Conservation (phyloP, 1,139 yeast species). For the Nakaseomyces delphensis region DNA sequence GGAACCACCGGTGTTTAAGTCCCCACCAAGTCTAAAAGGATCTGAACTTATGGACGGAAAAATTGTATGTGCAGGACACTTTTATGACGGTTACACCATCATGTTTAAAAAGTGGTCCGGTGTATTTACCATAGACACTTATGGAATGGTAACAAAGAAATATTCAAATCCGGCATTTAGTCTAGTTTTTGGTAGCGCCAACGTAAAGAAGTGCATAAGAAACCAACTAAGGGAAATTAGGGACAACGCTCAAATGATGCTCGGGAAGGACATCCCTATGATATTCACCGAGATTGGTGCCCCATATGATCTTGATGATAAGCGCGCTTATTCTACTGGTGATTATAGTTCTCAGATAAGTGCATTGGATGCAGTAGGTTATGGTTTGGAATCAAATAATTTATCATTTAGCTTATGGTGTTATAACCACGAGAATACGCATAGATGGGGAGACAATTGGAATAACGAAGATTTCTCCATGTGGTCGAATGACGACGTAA, state of each 20-base stretch:
- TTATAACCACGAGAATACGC: constrained; percentile 62
- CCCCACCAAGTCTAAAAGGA: constrained; percentile 60
- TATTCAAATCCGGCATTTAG: constrained; percentile 72
- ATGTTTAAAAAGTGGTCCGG: constrained; percentile 83
- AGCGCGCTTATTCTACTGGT: constrained; percentile 55
- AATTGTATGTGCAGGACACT: constrained; percentile 78
- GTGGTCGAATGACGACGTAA: constrained; percentile 59
- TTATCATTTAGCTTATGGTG: constrained; percentile 81
- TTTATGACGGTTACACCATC: constrained; percentile 85
- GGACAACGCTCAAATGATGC: constrained; percentile 47
- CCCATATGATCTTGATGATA: constrained; percentile 90
- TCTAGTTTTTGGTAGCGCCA: constrained; percentile 67
- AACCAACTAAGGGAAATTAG: constrained; percentile 59
- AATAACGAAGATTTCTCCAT: constrained; percentile 88
- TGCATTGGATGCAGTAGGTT: constrained; percentile 75
- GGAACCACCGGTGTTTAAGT: constrained; percentile 76
- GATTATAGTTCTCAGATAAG: constrained; percentile 63
- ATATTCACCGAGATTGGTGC: constrained; percentile 92
- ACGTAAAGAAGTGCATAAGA: constrained; percentile 62
- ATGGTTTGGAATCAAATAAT: constrained; percentile 65
- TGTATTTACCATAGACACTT: constrained; percentile 72
- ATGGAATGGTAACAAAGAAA: constrained; percentile 77
- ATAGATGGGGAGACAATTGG: constrained; percentile 85
- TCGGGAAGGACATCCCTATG: constrained; percentile 57
- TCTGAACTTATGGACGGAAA: constrained; percentile 51